Evolutionary conservation across 495 filamentous ascomycete species (phyloP).

Genomic region (Elasticomyces elasticus): DNA sequence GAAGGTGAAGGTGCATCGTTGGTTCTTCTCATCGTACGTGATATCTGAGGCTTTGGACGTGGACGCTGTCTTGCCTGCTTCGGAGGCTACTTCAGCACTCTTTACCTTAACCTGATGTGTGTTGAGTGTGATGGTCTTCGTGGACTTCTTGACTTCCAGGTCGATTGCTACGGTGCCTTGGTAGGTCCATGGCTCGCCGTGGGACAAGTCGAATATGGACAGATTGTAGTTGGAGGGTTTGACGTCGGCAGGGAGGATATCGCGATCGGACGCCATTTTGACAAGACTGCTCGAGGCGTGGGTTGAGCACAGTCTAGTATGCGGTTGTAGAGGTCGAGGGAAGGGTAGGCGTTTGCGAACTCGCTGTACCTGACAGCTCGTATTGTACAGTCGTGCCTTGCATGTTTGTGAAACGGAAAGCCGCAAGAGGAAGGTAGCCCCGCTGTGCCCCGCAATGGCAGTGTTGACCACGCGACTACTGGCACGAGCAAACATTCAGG

Average conservation of each 20-base stretch:
- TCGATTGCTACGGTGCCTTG: constrained; percentile 64
- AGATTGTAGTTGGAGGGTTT: constrained; percentile 82
- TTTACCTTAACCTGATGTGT: constrained; percentile 53
- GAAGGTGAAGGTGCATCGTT: constrained; percentile 68
- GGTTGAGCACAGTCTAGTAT: constrained; percentile 13
- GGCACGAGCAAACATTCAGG: background rate
- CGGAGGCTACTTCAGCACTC: constrained; percentile 38
- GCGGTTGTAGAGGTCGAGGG: background rate
- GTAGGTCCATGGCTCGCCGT: constrained; percentile 64
- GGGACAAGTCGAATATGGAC: constrained; percentile 67
- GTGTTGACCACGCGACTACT: background rate
- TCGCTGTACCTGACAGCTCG: no score
- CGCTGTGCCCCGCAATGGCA: background rate
- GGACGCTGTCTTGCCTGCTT: constrained; percentile 40
- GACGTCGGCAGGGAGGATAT: constrained; percentile 35
- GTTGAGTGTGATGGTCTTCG: constrained; percentile 68
- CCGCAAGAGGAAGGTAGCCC: background rate
- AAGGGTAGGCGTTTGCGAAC: background rate
- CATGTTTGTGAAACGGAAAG: background rate
- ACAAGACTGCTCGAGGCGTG: constrained; percentile 17
- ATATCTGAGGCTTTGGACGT: constrained; percentile 53
- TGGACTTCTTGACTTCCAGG: constrained; percentile 49
- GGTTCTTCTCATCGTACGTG: constrained; percentile 66
- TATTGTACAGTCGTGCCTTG: background rate
- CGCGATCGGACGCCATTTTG: constrained; percentile 24